Evolutionary conservation across 768 basidiomycete species (phyloP).

Genomic region (Pleurotus giganteus): DNA sequence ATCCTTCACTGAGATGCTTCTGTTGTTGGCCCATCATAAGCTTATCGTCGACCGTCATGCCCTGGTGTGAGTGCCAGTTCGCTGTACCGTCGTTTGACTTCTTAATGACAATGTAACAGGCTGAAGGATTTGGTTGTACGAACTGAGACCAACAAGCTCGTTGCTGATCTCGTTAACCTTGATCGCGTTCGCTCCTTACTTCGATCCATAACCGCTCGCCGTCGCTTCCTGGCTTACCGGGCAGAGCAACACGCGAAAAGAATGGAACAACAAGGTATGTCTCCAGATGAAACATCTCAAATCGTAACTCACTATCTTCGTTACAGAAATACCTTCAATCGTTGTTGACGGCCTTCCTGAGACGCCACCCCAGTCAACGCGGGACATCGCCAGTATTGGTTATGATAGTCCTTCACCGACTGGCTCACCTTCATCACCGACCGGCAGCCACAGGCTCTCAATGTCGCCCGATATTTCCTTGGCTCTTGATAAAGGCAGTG

Average conservation of each 20-base stretch:
- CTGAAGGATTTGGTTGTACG: slow-evolving; percentile 78
- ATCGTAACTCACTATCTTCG: too few relatives aligned
- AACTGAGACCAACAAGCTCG: slow-evolving; percentile 73
- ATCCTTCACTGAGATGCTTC: slow-evolving; percentile 87
- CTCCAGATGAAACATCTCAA: not conserved
- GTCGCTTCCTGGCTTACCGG: slow-evolving; percentile 57
- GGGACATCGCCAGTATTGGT: slow-evolving; percentile 52
- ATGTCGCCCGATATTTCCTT: slow-evolving; percentile 46
- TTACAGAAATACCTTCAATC: slow-evolving; percentile 75
- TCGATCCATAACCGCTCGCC: slow-evolving; percentile 70
- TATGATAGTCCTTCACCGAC: slow-evolving; percentile 30
- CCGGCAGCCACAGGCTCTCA: slow-evolving; percentile 31
- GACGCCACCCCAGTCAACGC: slow-evolving; percentile 49
- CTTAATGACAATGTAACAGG: too few relatives aligned
- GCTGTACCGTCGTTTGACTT: too few relatives aligned
- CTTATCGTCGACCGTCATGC: slow-evolving; percentile 89
- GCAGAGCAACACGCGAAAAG: slow-evolving; percentile 38
- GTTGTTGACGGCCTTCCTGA: slow-evolving; percentile 59
- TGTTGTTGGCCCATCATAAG: slow-evolving; percentile 87
- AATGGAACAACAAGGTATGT: slow-evolving; percentile 39
- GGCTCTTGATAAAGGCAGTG: slow-evolving; percentile 37
- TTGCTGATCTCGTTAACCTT: slow-evolving; percentile 80
- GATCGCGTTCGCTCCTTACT: slow-evolving; percentile 82
- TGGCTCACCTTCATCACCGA: slow-evolving; percentile 30
- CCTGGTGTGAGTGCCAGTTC: slow-evolving; percentile 60